Conservation (phyloP, 2,329 filamentous ascomycete genomes). For the Cytospora schulzeri region DNA sequence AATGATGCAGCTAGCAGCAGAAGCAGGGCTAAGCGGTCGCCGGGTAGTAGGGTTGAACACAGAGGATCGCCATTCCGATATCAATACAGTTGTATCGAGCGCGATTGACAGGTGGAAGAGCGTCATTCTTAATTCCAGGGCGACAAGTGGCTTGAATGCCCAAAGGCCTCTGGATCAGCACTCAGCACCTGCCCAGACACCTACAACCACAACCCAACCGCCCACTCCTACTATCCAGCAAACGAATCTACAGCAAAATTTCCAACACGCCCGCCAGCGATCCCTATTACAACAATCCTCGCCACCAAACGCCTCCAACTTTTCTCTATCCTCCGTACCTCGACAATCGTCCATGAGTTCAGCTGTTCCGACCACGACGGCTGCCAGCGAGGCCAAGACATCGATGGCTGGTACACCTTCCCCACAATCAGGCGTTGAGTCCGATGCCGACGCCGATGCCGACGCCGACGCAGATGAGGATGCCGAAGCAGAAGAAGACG, state of each 20-base stretch:
- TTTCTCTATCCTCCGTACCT: conserved; percentile 18
- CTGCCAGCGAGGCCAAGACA: conserved; percentile 24
- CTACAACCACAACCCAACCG: conserved; percentile 32
- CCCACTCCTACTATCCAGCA: conserved; percentile 30
- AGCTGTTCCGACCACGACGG: conserved; percentile 10
- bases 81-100: conserved; percentile 53
- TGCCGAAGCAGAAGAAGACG: conserved; percentile 12
- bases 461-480: conserved; percentile 21
- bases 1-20: conserved; percentile 49
- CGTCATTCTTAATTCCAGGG: conserved; percentile 56
- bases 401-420: conserved; percentile 23
- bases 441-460: conserved; percentile 20
- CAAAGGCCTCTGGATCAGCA: conserved; percentile 52
- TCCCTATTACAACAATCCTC: conserved; percentile 38
- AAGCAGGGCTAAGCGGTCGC: conserved; percentile 46
- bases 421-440: conserved; percentile 16
- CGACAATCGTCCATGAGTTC: conserved; percentile 18
- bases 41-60: conserved; percentile 49
- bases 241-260: conserved; percentile 29
- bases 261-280: conserved; percentile 29
- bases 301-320: conserved; percentile 32
- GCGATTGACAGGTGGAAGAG: conserved; percentile 65
- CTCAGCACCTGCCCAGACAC: conserved; percentile 23
- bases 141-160: conserved; percentile 48
- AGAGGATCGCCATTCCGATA: conserved; percentile 55